Evolutionary conservation across 345 rosid genomes (phyloP), one percentile per base, ranked within the genome.

Genomic region (Brassica carinata): DNA sequence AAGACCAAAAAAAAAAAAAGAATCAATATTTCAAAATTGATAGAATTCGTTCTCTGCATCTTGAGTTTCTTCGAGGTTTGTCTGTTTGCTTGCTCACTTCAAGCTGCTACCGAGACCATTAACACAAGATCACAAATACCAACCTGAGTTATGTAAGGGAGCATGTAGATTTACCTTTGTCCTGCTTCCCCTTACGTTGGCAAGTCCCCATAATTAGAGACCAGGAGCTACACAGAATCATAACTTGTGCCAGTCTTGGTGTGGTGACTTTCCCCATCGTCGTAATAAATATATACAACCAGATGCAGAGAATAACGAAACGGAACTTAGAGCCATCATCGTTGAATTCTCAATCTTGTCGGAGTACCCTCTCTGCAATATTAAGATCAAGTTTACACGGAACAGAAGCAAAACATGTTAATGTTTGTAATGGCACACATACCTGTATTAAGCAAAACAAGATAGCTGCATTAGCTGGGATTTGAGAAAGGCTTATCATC

Each of bases 251-350:
- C 92, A 88, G 85, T 90, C 89, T 73, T 87, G 93, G 79, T 90
- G 90, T 4, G 92, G 99, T 81, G 92, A 97, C 88, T 96, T 96
- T 67, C 99, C 99, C 85, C 89, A 86, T 61, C 83, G 87, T 88
- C 95, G 92, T 85, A 96, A 72, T 33, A 88, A 71, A 86, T 90
- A 86, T 91, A 96, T 88, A 83, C 95, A 93, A 62, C 89, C 92
- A 72, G 95, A 90, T 11, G 95, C 92, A 1, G 64, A 23, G 73
- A 92, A 94, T 64, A 96, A 84, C 40, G 91, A 95, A 19, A 91
- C 8, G 7, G 97, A 92, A 45, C 89, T 87, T 7, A 89, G 55
- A 53, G 89, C 90, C 64, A 93, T 77, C 84, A 92, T 82, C 8
- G 94, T 89, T 62, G 98, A 80, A 57, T 96, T 96, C 83, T 91